These are phyloP conservation scores for Barnettozyma sucrosica DNA, from an alignment of 805 yeast species.

Conservation along the genomic window DNA sequence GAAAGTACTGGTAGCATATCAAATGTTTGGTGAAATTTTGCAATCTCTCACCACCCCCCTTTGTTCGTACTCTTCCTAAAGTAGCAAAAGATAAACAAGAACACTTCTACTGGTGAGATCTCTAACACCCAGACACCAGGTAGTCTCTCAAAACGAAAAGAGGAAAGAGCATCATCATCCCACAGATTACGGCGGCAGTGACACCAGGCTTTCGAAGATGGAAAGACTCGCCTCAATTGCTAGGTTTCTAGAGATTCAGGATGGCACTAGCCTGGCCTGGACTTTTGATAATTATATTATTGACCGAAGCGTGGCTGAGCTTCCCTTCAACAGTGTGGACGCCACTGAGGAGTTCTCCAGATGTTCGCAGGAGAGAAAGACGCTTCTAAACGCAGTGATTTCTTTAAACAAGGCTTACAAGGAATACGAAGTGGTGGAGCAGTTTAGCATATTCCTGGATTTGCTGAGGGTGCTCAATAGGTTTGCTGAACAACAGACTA, in stretches of 20 bases:
- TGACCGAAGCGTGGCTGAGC: neutral
- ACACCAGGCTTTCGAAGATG: neutral
- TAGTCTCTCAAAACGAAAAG: neutral
- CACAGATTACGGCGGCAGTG: neutral
- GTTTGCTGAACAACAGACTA: constrained; percentile 45
- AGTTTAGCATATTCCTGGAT: constrained; percentile 29
- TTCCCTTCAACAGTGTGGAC: neutral
- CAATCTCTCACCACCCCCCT: neutral
- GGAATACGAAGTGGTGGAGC: constrained; percentile 27
- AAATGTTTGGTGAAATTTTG: neutral
- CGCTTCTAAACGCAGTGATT: constrained; percentile 10
- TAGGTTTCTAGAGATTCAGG: neutral
- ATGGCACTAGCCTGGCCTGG: neutral
- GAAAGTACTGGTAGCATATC: neutral
- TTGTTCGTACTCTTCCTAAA: constrained; percentile 9
- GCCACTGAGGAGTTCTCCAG: neutral
- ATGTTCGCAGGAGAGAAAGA: constrained; percentile 9
- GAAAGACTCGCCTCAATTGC: constrained; percentile 1
- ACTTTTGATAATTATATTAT: constrained; percentile 1
- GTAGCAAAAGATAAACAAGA: constrained; percentile 9
- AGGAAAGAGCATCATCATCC: neutral
- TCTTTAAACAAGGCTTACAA: constrained; percentile 21
- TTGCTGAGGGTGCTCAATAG: constrained; percentile 43
- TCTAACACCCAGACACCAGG: constrained; percentile 4
- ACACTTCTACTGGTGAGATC: no score